These are phyloP conservation scores for Cephaloascus fragrans DNA, from an alignment of 805 yeast species.

Conservation along the genomic window DNA sequence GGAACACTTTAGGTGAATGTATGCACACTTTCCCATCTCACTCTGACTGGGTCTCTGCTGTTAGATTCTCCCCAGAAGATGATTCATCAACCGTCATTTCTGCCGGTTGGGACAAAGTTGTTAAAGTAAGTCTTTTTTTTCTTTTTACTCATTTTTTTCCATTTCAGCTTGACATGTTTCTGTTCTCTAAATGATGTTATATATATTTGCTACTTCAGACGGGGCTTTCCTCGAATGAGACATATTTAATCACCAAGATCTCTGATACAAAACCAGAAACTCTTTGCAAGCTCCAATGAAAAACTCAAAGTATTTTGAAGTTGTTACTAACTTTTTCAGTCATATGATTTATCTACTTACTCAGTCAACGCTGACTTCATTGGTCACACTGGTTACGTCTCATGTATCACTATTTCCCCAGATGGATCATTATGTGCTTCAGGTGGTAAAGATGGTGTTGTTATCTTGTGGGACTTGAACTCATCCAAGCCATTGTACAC, in stretches of 20 bases:
- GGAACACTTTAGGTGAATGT: constrained; percentile 99
- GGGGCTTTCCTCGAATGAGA: constrained; percentile 80
- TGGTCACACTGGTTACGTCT: constrained; percentile 99
- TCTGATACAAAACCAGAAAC: constrained; percentile 51
- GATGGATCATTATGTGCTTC: constrained; percentile 99
- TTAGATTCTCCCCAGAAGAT: constrained; percentile 89
- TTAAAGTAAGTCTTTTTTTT: constrained; percentile 75
- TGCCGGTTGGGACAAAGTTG: constrained; percentile 98
- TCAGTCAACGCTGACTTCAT: constrained; percentile 88
- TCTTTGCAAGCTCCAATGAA: not conserved
- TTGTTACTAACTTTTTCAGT: constrained; percentile 51
- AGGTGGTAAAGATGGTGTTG: constrained; percentile 99
- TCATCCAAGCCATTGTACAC: constrained; percentile 82
- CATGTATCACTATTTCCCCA: constrained; percentile 96
- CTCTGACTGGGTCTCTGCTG: constrained; percentile 98
- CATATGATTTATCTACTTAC: constrained; percentile 88
- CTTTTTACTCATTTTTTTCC: constrained; percentile 1
- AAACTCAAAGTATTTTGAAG: too few relatives aligned
- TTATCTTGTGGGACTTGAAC: constrained; percentile 97
- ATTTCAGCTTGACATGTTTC: not conserved
- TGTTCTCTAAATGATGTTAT: constrained; percentile 54
- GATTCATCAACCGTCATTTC: constrained; percentile 76
- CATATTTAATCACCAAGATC: constrained; percentile 97
- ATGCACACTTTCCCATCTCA: constrained; percentile 90
- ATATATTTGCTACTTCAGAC: constrained; percentile 99